These are phyloP conservation scores for Xylogone sp. DNA, from an alignment of 2,329 filamentous ascomycete species.

Conservation along the genomic window DNA sequence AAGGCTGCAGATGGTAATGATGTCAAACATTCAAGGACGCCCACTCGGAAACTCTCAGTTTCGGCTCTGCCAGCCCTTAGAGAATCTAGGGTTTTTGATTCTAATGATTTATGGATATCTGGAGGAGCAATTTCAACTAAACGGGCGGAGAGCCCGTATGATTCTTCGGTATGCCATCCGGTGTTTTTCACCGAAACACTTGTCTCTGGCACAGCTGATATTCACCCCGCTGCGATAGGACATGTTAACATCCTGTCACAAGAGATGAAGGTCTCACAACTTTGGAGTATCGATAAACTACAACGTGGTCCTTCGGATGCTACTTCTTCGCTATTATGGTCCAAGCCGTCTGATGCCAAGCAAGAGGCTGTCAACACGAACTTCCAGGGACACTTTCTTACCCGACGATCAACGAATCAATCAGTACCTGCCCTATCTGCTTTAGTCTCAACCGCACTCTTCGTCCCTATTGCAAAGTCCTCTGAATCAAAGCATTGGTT, in stretches of 20 bases:
- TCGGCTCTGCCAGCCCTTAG: slow-evolving; percentile 13
- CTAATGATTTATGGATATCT: slow-evolving; percentile 20
- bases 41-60: slow-evolving; percentile 1
- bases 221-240: slow-evolving; percentile 18
- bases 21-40: background rate
- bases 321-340: background rate
- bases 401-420: background rate
- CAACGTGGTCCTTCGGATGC: background rate
- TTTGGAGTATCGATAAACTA: background rate
- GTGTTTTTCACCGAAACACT: slow-evolving; percentile 11
- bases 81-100: slow-evolving; percentile 22
- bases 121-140: slow-evolving; percentile 6
- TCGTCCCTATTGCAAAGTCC: background rate
- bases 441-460: background rate
- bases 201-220: slow-evolving; percentile 6
- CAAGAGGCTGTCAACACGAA: slow-evolving; percentile 10
- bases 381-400: background rate
- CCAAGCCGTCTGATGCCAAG: background rate
- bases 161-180: slow-evolving; percentile 15
- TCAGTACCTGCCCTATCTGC: background rate
- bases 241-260: slow-evolving; percentile 4
- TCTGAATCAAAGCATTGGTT: background rate
- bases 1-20: slow-evolving; percentile 3
- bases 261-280: background rate
- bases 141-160: slow-evolving; percentile 10